A percentile compares a stretch with the other conserved stretches of the same genome.
Evolutionary conservation across 78 protist genomes (phyloP).

Genomic region (Dictyostelium intermedium): DNA sequence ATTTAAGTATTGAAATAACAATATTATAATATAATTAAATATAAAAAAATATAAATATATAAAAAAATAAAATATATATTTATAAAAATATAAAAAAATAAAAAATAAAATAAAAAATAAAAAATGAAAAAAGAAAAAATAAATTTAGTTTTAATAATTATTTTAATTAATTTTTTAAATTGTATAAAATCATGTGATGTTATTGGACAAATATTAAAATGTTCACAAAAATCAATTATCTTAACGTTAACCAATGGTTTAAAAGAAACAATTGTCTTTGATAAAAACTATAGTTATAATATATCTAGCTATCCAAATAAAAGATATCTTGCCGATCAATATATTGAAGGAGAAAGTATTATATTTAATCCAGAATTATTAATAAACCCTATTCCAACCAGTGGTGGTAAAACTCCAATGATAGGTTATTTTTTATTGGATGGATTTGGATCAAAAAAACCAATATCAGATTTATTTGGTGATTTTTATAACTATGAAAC

Average conservation of each 20-base stretch:
- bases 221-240: not conserved
- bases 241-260: not conserved
- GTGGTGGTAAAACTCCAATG: not conserved
- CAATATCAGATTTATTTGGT: not conserved
- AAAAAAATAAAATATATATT: too few relatives aligned
- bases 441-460: not conserved
- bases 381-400: not conserved
- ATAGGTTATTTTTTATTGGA: not conserved
- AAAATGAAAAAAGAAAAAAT: too few relatives aligned
- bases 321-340: not conserved
- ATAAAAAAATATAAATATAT: too few relatives aligned
- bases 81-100: not conserved
- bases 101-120: too few relatives aligned
- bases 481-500: not conserved
- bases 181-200: not conserved
- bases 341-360: not conserved
- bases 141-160: too few relatives aligned
- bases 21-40: too few relatives aligned
- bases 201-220: not conserved
- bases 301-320: not conserved
- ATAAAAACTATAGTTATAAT: not conserved
- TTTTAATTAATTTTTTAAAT: too few relatives aligned
- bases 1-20: not conserved
- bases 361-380: not conserved
- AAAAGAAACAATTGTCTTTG: not conserved